Percentiles rank a stretch among this genome's conserved stretches.
phyloP scores from a whole-genome alignment of 140 eudicot genomes.

The Flaveria floridana region DNA sequence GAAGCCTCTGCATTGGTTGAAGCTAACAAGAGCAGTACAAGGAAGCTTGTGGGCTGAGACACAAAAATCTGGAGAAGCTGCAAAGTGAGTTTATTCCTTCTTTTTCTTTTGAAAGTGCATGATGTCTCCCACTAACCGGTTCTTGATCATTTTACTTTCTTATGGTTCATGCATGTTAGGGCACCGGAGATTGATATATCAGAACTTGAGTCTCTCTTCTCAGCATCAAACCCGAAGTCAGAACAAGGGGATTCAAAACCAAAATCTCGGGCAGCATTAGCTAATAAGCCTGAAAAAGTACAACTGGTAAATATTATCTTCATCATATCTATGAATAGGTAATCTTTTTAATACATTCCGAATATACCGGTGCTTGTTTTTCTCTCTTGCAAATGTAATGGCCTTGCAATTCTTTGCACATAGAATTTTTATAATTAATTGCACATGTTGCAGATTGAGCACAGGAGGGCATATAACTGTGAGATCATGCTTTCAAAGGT shows the following conservation, averaged over 20 bases:
- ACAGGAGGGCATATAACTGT: slow-evolving; percentile 89
- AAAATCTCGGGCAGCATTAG: slow-evolving; percentile 44
- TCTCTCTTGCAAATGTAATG: slow-evolving; percentile 6
- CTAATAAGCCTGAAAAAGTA: slow-evolving; percentile 73
- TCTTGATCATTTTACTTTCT: slow-evolving; percentile 23
- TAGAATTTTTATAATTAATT: slow-evolving; percentile 2
- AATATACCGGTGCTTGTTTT: background rate
- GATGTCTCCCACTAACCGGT: slow-evolving; percentile 2
- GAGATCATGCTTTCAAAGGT: slow-evolving; percentile 98
- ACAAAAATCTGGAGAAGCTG: slow-evolving; percentile 72
- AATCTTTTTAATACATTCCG: background rate
- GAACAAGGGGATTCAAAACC: slow-evolving; percentile 58
- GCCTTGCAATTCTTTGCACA: slow-evolving; percentile 20
- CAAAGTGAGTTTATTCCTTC: slow-evolving; percentile 47
- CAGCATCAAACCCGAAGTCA: slow-evolving; percentile 59
- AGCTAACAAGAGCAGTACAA: slow-evolving; percentile 69
- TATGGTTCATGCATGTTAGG: slow-evolving; percentile 40
- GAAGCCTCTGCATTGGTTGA: slow-evolving; percentile 93
- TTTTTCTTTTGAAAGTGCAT: slow-evolving; percentile 22
- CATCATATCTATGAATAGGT: background rate
- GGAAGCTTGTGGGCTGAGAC: slow-evolving; percentile 98
- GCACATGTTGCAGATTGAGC: slow-evolving; percentile 64
- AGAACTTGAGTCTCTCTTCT: slow-evolving; percentile 89
- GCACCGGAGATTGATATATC: slow-evolving; percentile 84
- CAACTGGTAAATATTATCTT: slow-evolving; percentile 63